A percentile compares a stretch with the other conserved stretches of the same genome.
These are phyloP conservation scores for Tricholoma saponaceum DNA, from an alignment of 768 basidiomycete species.

Conservation along the genomic window DNA sequence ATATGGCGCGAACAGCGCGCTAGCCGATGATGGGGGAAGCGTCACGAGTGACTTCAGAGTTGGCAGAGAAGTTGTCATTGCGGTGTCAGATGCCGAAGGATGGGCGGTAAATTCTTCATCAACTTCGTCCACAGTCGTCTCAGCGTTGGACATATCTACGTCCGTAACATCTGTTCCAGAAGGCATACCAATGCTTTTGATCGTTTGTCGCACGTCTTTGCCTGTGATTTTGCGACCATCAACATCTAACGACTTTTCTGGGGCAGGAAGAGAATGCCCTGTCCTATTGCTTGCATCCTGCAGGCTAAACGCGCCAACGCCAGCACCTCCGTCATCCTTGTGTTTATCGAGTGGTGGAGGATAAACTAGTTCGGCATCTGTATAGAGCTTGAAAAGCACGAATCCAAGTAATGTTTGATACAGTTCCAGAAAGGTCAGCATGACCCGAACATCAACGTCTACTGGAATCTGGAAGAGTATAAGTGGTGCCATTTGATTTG, in stretches of 20 bases:
- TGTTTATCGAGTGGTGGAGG: conserved; percentile 86
- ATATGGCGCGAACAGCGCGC: conserved; percentile 77
- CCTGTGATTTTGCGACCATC: conserved; percentile 42
- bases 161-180: conserved; percentile 29
- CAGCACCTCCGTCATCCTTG: conserved; percentile 83
- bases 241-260: conserved; percentile 42
- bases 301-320: conserved; percentile 83
- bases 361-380: conserved; percentile 88
- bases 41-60: conserved; percentile 66
- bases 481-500: background rate
- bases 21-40: conserved; percentile 50
- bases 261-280: conserved; percentile 20
- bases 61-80: conserved; percentile 46
- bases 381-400: conserved; percentile 96
- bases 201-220: conserved; percentile 57
- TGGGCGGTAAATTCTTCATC: conserved; percentile 71
- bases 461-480: conserved; percentile 64
- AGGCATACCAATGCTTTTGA: conserved; percentile 45
- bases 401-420: conserved; percentile 97
- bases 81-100: conserved; percentile 47
- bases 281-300: conserved; percentile 39
- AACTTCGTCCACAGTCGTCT: conserved; percentile 28
- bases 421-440: conserved; percentile 96
- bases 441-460: conserved; percentile 96
- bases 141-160: conserved; percentile 32